Conservation (phyloP, 805 yeast genomes). For the Candida palmyrensis region DNA sequence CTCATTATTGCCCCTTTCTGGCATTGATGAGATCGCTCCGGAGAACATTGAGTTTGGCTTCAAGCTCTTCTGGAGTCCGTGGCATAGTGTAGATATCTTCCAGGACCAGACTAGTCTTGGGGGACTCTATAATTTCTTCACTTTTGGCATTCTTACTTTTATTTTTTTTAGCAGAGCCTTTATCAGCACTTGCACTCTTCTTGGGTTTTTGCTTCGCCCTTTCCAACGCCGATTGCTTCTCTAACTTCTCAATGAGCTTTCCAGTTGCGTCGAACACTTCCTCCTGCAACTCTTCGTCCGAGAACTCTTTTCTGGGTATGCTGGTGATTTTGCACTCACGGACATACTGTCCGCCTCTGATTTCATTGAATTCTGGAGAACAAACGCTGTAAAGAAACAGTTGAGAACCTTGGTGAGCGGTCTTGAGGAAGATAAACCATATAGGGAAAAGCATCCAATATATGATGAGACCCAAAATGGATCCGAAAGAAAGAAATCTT, state of each 20-base stretch:
- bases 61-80: slow-evolving; percentile 28
- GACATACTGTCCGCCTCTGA: slow-evolving; percentile 63
- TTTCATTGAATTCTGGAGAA: slow-evolving; percentile 63
- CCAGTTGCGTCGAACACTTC: slow-evolving; percentile 58
- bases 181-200: slow-evolving; percentile 16
- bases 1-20: no score
- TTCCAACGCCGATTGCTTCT: slow-evolving; percentile 57
- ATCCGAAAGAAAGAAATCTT: slow-evolving; percentile 72
- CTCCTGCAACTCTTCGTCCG: slow-evolving; percentile 57
- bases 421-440: slow-evolving; percentile 76
- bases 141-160: slow-evolving; percentile 10
- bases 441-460: slow-evolving; percentile 73
- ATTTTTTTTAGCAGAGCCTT: slow-evolving; percentile 11
- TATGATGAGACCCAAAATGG: slow-evolving; percentile 52
- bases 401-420: slow-evolving; percentile 76
- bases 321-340: slow-evolving; percentile 62
- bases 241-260: slow-evolving; percentile 51
- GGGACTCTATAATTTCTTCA: slow-evolving; percentile 5
- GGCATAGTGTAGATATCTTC: slow-evolving; percentile 31
- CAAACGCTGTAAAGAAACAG: slow-evolving; percentile 61
- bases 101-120: background rate
- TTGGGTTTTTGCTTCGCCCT: slow-evolving; percentile 38
- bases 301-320: slow-evolving; percentile 60
- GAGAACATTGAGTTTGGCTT: slow-evolving; percentile 25
- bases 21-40: slow-evolving; percentile 1